Conservation (phyloP, 1,284 basidiomycete genomes). For the Wolfiporia cocos region DNA sequence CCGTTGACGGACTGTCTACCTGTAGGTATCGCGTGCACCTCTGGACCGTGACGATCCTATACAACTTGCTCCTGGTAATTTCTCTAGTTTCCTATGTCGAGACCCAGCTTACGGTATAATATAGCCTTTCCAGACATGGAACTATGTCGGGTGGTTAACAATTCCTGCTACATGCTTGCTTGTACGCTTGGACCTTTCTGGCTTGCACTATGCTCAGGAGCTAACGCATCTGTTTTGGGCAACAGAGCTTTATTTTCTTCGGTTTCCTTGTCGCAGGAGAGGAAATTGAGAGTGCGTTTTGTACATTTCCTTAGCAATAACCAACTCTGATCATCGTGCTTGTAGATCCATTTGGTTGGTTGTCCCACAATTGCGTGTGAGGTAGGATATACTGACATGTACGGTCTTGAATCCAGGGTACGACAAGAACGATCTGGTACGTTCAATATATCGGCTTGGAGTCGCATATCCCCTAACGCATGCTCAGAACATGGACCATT, state of each 20-base stretch:
- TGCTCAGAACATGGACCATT: constrained; percentile 54
- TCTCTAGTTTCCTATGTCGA: background rate
- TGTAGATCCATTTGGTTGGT: constrained; percentile 48
- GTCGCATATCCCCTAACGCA: background rate
- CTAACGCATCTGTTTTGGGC: no score
- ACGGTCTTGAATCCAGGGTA: constrained; percentile 37
- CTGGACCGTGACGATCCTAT: constrained; percentile 56
- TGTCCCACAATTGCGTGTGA: constrained; percentile 4
- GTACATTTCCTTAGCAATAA: constrained; percentile 4
- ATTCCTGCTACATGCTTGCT: constrained; percentile 52
- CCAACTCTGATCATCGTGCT: constrained; percentile 8
- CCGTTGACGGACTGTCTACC: background rate
- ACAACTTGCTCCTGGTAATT: constrained; percentile 49
- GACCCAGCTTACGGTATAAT: background rate
- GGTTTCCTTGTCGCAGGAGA: constrained; percentile 66
- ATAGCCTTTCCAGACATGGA: constrained; percentile 68
- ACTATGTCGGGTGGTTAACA: constrained; percentile 54
- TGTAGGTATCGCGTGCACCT: constrained; percentile 57
- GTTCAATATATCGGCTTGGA: constrained; percentile 12
- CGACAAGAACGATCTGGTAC: constrained; percentile 62
- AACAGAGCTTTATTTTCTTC: constrained; percentile 55
- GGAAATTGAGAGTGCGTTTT: constrained; percentile 59
- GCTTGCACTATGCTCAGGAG: no score
- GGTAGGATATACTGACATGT: constrained; percentile 3
- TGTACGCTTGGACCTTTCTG: no score